Evolutionary conservation across 306 rosid species (phyloP), one percentile per base, ranked within the genome.

Genomic region (Morella rubra): DNA sequence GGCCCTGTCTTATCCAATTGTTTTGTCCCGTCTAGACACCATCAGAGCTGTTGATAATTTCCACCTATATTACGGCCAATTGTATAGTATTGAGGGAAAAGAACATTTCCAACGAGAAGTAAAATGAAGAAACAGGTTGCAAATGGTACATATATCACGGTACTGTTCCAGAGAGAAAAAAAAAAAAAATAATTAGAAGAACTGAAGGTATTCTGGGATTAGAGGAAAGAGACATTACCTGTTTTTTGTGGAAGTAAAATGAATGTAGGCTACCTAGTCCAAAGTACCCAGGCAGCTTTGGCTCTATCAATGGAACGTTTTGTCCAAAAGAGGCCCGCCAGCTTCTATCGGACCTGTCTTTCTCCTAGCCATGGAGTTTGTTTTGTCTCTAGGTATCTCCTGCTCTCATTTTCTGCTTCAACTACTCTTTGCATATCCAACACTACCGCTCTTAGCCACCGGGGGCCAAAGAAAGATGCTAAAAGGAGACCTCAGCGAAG

Each of bases 231-330:
- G 52, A 16, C 5, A 2, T 49, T 5, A 49, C 16, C 70, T 70
- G 77, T n/a, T n/a, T n/a, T n/a, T n/a, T n/a, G n/a, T n/a, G n/a
- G n/a, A n/a, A n/a, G n/a, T n/a, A n/a, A n/a, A n/a, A n/a, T n/a
- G n/a, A n/a, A n/a, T n/a, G n/a, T n/a, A n/a, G n/a, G n/a, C n/a
- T n/a, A n/a, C n/a, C n/a, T n/a, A 80, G 71, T 73, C 76, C 80
- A 84, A 86, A 77, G 77, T 37, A 82, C 84, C 81, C 85, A 86
- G 82, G 86, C 81, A 83, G 82, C 79, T 86, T 90, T 90, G 94
- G 86, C 87, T 73, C 24, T 84, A 84, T 84, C 44, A 82, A 74
- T 80, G 86, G 82, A 78, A 69, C 76, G 16, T 68, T 78, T 77
- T 76, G 73, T 69, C 79, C 70, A 68, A 74, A 52, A 51, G 19